These are phyloP conservation scores for Adansonia grandidieri DNA, from an alignment of 441 rosid species.

Conservation along the genomic window DNA sequence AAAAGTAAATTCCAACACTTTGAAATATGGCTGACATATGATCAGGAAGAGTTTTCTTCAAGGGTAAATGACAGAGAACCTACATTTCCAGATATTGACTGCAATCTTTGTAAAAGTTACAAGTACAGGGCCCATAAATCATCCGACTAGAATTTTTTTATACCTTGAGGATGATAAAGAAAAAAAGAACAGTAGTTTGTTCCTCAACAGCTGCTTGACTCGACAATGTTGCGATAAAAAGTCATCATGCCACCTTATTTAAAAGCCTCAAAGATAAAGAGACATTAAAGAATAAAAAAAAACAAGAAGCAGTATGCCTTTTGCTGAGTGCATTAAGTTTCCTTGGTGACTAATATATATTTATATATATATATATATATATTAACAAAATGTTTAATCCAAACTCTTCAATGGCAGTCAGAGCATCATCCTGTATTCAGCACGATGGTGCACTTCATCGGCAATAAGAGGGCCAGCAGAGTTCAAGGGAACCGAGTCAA, in stretches of 20 bases:
- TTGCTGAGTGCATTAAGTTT: conserved; percentile 25
- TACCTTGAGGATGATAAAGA: conserved; percentile 65
- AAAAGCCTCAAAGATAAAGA: conserved; percentile 64
- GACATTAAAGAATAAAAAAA: conserved; percentile 17
- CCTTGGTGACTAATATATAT: conserved; percentile 65
- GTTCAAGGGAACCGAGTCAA: conserved; percentile 57
- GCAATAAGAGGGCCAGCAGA: conserved; percentile 44
- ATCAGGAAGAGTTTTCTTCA: conserved; percentile 87
- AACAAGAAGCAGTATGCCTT: conserved; percentile 19
- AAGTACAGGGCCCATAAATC: background rate
- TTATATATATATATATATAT: conserved; percentile 27
- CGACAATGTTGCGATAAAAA: conserved; percentile 77
- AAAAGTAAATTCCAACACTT: conserved; percentile 46
- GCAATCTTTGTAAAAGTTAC: conserved; percentile 31
- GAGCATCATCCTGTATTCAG: conserved; percentile 52
- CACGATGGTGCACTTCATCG: conserved; percentile 61
- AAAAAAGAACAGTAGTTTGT: conserved; percentile 74
- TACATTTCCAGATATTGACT: conserved; percentile 39
- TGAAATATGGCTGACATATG: conserved; percentile 94
- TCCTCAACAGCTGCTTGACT: conserved; percentile 89
- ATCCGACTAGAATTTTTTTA: conserved; percentile 11
- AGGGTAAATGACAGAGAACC: conserved; percentile 92
- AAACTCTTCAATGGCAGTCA: conserved; percentile 59
- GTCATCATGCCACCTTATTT: conserved; percentile 89
- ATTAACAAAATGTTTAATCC: conserved; percentile 70